Evolutionary conservation across 306 rosid species (phyloP), one percentile per base, ranked within the genome.

Genomic region (Prunus kanzakura): DNA sequence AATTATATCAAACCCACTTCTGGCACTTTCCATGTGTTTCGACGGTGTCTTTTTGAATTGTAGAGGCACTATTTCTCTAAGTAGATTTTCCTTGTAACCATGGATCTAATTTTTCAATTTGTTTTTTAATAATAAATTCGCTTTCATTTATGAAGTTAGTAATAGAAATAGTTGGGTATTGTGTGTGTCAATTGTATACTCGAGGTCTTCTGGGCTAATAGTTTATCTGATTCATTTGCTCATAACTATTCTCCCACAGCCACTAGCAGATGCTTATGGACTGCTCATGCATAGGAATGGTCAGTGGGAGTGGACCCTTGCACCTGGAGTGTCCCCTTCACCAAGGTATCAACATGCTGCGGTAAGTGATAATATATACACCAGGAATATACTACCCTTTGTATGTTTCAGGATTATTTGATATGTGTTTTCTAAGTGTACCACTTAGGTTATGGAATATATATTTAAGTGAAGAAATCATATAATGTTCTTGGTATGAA

Each of bases 291-390:
- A 96, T 87, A 88, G 98, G 81, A 96, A 89, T 84, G 97, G 98
- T 67, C 94, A 87, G 84, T 96, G 99, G 99, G 99, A 96, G 75
- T 96, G 99, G 99, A 96, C 98, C 73, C 97, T 89, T 76, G 99
- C 99, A 72, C 99, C 99, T 38, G 99, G 98, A 77, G 99, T 92
- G 77, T 96, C 99, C 81, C 98, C 99, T 66, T 93, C 99, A 69
- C 89, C 96, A 62, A 91, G 99, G 81, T 96, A 96, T 80, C 88
- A 96, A 81, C 99, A 96, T 82, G 98, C 99, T 71, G 97, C 98
- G 82, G 99, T 96, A 91, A 89, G 96, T 91, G 45, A 54, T 80
- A 25, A 69, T 55, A 57, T 68, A 68, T 85, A 64, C 25, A 58
- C 65, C 76, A 13, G 66, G 50, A 69, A 61, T 60, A 3, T 38